Conservation (phyloP, 1,284 basidiomycete species). For the Cutaneotrichosporon sp. region DNA sequence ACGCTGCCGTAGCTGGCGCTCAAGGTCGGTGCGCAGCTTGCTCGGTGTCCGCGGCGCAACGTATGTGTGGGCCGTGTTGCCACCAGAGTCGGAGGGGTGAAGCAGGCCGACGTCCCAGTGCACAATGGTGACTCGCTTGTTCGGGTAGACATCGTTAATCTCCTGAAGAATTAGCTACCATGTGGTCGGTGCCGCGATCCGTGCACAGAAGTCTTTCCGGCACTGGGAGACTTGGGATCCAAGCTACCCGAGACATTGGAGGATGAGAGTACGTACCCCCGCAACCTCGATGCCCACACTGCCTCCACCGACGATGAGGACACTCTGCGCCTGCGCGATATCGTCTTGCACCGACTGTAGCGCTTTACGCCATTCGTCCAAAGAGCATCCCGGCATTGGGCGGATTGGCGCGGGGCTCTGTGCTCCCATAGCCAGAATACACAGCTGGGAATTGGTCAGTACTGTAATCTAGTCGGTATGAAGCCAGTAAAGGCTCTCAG, state of each 20-base stretch:
- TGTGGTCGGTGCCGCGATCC: neutral
- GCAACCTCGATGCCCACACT: conserved; percentile 51
- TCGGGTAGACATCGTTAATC: conserved; percentile 30
- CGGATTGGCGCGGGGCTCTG: conserved; percentile 43
- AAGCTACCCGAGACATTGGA: neutral
- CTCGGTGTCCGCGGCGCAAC: conserved; percentile 24
- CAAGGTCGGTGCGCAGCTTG: conserved; percentile 38
- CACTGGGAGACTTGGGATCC: neutral
- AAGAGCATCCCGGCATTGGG: conserved; percentile 24
- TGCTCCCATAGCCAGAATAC: conserved; percentile 44
- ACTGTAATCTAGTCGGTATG: neutral
- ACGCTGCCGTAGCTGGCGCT: conserved; percentile 32
- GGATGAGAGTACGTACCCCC: conserved; percentile 35
- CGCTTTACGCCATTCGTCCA: conserved; percentile 21
- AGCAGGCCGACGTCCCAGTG: conserved; percentile 31
- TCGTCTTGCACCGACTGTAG: conserved; percentile 23
- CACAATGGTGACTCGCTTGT: conserved; percentile 23
- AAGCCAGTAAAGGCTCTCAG: too few species aligned
- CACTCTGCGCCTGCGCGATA: conserved; percentile 25
- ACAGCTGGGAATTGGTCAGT: conserved; percentile 23
- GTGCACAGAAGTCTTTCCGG: too few species aligned
- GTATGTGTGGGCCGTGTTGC: conserved; percentile 22
- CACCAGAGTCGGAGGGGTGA: conserved; percentile 20
- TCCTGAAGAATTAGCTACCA: conserved; percentile 16
- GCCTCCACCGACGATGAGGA: conserved; percentile 50